phyloP scores from a whole-genome alignment of 257 asterid species.

The Osmanthus fragrans region DNA sequence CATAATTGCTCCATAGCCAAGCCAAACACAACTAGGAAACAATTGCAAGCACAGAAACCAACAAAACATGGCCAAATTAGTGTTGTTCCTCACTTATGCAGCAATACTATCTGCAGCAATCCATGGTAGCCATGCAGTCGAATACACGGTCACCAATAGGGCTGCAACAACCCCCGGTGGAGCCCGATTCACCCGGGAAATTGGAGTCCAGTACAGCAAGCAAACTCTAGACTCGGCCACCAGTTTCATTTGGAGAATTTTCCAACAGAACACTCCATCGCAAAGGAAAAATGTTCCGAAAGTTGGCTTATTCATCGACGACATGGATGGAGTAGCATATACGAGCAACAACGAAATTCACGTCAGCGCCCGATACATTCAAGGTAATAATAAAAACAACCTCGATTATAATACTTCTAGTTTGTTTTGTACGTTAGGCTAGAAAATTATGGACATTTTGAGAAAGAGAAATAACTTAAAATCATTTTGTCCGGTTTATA shows the following conservation, averaged over 20 bases:
- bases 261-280: constrained; percentile 30
- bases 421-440: no score
- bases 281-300: constrained; percentile 30
- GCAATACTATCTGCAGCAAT: constrained; percentile 12
- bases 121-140: constrained; percentile 34
- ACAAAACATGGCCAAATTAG: not conserved
- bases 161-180: constrained; percentile 58
- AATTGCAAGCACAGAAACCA: not conserved
- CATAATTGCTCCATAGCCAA: not conserved
- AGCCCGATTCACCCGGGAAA: constrained; percentile 40
- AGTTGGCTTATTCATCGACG: constrained; percentile 37
- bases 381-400: not conserved
- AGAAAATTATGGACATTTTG: no score
- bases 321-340: constrained; percentile 43
- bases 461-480: no score
- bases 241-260: constrained; percentile 35
- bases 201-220: constrained; percentile 42
- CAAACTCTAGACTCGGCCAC: constrained; percentile 32
- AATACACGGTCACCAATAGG: constrained; percentile 42
- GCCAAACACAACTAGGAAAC: not conserved
- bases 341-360: constrained; percentile 35
- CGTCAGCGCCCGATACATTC: constrained; percentile 33
- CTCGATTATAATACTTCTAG: not conserved
- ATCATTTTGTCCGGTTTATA: no score
- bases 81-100: not conserved